Conservation (phyloP, 441 rosid genomes). For the Oxalis stricta region DNA sequence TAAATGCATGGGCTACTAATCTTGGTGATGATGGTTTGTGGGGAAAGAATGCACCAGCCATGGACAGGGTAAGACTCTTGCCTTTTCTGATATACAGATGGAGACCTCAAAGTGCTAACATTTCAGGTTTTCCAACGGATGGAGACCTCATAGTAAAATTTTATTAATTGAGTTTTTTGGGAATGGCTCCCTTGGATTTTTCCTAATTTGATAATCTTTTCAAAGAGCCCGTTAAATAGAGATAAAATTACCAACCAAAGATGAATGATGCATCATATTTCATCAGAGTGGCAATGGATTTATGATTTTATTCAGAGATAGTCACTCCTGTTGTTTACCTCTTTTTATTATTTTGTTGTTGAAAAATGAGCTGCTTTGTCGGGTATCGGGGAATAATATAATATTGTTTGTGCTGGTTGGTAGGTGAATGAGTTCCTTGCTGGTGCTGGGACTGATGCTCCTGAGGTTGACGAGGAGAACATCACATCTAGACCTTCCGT, state of each 20-base stretch:
- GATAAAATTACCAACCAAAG: no score
- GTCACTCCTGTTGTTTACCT: no score
- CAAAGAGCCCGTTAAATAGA: no score
- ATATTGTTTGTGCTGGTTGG: constrained; percentile 11
- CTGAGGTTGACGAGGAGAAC: constrained; percentile 98
- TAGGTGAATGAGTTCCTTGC: constrained; percentile 95
- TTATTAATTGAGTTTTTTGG: no score
- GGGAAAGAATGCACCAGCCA: constrained; percentile 86
- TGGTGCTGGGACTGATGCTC: constrained; percentile 99
- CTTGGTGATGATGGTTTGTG: constrained; percentile 91
- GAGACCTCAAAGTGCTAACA: no score
- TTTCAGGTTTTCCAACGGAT: no score
- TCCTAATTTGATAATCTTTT: not conserved
- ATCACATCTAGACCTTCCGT: constrained; percentile 74
- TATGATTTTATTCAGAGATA: no score
- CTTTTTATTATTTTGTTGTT: not conserved
- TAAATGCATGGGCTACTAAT: constrained; percentile 98
- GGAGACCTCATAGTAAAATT: no score
- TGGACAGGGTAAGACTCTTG: constrained; percentile 64
- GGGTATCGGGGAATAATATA: not conserved
- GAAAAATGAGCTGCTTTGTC: not conserved
- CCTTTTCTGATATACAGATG: not conserved
- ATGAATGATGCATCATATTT: no score
- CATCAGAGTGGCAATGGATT: no score
- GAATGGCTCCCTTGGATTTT: not conserved